These are phyloP conservation scores for Penicillium steckii DNA, from an alignment of 495 filamentous ascomycete species.

Conservation along the genomic window DNA sequence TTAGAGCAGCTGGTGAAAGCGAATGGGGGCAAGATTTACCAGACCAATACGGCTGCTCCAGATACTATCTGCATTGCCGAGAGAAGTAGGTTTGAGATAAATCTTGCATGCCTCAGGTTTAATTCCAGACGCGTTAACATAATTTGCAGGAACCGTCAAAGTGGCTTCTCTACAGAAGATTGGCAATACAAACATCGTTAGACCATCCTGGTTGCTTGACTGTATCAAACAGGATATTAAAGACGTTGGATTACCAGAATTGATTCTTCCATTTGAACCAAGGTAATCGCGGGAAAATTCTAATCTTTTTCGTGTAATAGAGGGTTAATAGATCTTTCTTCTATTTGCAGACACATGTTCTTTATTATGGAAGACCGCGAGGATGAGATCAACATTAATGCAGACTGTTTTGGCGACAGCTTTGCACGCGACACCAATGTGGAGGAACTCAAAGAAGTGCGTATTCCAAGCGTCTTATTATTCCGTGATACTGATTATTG, in stretches of 20 bases:
- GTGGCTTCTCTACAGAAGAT: conserved; percentile 77
- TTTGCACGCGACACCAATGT: conserved; percentile 69
- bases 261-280: conserved; percentile 69
- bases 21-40: conserved; percentile 81
- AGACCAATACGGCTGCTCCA: conserved; percentile 61
- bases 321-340: too few relatives aligned
- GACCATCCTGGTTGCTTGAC: conserved; percentile 82
- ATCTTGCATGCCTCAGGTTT: background rate
- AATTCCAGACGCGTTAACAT: conserved; percentile 13
- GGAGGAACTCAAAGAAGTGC: conserved; percentile 62
- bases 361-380: conserved; percentile 46
- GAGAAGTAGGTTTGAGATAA: conserved; percentile 49
- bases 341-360: conserved; percentile 55
- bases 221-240: conserved; percentile 66
- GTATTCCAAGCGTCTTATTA: too few relatives aligned
- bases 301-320: too few relatives aligned
- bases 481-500: background rate
- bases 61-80: conserved; percentile 75
- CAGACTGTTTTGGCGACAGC: conserved; percentile 81
- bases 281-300: too few relatives aligned
- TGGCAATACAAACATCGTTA: conserved; percentile 66
- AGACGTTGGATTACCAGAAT: conserved; percentile 55
- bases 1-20: conserved; percentile 85
- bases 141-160: conserved; percentile 64
- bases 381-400: conserved; percentile 46